These are phyloP conservation scores for Trichoderma atroviride DNA, from an alignment of 2,329 filamentous ascomycete species.

Conservation along the genomic window DNA sequence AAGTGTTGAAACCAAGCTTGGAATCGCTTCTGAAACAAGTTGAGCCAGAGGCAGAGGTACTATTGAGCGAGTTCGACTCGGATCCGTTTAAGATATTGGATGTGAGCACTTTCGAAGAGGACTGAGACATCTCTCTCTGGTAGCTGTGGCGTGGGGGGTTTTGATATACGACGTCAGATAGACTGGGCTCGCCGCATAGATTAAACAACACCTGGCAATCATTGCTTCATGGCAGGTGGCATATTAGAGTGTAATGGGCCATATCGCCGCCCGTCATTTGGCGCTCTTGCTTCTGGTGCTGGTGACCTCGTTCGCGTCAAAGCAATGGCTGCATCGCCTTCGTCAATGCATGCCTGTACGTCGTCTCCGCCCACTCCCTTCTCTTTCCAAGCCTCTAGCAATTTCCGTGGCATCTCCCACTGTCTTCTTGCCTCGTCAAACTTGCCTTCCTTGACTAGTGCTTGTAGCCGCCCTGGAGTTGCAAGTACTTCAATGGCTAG, in stretches of 20 bases:
- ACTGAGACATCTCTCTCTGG: slow-evolving; percentile 3
- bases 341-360: slow-evolving; percentile 55
- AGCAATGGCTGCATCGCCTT: slow-evolving; percentile 56
- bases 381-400: slow-evolving; percentile 58
- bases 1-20: slow-evolving; percentile 69
- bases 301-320: slow-evolving; percentile 26
- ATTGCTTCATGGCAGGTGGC: slow-evolving; percentile 12
- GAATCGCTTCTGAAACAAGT: slow-evolving; percentile 58
- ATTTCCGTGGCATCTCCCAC: slow-evolving; percentile 57
- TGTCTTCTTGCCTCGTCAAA: slow-evolving; percentile 61
- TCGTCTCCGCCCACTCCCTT: slow-evolving; percentile 58
- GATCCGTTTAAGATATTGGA: slow-evolving; percentile 85
- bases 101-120: slow-evolving; percentile 43
- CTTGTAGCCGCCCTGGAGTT: slow-evolving; percentile 61
- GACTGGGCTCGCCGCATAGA: slow-evolving; percentile 3
- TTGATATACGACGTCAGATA: not conserved
- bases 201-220: not conserved
- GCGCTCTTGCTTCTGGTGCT: slow-evolving; percentile 25
- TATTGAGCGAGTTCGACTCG: slow-evolving; percentile 76
- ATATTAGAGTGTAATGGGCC: not conserved
- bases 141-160: not conserved
- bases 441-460: slow-evolving; percentile 61
- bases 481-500: slow-evolving; percentile 65
- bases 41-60: slow-evolving; percentile 58
- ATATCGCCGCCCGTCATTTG: slow-evolving; percentile 29